Evolutionary conservation across 139 green algal genomes (phyloP).

Genomic region (Gonium pectorale): DNA sequence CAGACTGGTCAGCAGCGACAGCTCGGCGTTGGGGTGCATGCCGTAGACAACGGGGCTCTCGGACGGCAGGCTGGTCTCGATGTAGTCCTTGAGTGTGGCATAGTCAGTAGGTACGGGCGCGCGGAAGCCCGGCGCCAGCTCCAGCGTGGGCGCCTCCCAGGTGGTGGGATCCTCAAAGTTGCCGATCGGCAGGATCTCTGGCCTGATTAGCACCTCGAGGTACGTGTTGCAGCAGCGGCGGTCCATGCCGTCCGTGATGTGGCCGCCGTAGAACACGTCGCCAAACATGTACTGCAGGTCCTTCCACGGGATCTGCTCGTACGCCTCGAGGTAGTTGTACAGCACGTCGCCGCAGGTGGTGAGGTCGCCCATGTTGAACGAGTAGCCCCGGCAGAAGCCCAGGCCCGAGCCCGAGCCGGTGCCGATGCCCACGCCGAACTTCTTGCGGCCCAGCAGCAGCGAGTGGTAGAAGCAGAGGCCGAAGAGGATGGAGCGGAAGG

Average conservation of each 20-base stretch:
- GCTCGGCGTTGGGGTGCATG: slow-evolving; percentile 90
- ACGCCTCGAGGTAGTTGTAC: slow-evolving; percentile 89
- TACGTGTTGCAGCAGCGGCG: slow-evolving; percentile 88
- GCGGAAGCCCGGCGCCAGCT: slow-evolving; percentile 85
- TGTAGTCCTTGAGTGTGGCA: slow-evolving; percentile 76
- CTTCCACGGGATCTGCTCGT: slow-evolving; percentile 80
- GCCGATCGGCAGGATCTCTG: slow-evolving; percentile 78
- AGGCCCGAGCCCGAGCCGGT: slow-evolving; percentile 84
- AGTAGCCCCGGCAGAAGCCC: slow-evolving; percentile 91
- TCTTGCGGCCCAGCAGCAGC: slow-evolving; percentile 91
- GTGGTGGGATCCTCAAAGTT: slow-evolving; percentile 55
- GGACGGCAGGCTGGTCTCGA: slow-evolving; percentile 79
- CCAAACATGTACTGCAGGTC: slow-evolving; percentile 93
- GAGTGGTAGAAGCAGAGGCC: slow-evolving; percentile 93
- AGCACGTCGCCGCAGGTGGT: slow-evolving; percentile 89
- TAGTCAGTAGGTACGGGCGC: slow-evolving; percentile 80
- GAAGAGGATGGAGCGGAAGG: slow-evolving; percentile 85
- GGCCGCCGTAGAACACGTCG: slow-evolving; percentile 89
- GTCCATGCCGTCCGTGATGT: slow-evolving; percentile 92
- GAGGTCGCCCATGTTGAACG: slow-evolving; percentile 92
- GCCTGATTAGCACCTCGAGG: slow-evolving; percentile 84
- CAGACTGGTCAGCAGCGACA: slow-evolving; percentile 83
- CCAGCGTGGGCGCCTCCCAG: slow-evolving; percentile 70
- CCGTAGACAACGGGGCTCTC: slow-evolving; percentile 89
- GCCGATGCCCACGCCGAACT: slow-evolving; percentile 90